Conservation (phyloP, 441 rosid genomes). For the Metrosideros polymorpha region DNA sequence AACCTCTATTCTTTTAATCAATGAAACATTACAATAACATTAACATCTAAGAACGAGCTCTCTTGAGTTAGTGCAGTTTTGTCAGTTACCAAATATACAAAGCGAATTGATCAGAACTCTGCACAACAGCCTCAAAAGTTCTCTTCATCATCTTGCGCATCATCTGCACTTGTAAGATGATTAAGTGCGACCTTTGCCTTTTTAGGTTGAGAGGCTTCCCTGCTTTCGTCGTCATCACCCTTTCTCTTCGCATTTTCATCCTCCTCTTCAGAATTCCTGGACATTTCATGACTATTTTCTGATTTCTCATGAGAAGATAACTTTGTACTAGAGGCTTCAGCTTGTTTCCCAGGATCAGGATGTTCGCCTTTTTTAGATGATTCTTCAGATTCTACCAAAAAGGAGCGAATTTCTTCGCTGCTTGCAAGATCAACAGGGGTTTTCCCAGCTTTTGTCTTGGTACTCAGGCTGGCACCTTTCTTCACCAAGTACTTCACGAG, state of each 20-base stretch:
- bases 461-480: slow-evolving; percentile 60
- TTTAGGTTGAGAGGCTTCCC: slow-evolving; percentile 34
- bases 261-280: slow-evolving; percentile 4
- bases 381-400: slow-evolving; percentile 46
- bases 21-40: not conserved
- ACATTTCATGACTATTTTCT: slow-evolving; percentile 18
- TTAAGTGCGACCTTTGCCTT: slow-evolving; percentile 49
- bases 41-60: not conserved
- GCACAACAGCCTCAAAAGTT: not conserved
- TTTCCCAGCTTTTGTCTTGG: slow-evolving; percentile 71
- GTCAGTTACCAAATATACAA: not conserved
- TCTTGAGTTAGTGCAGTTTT: not conserved
- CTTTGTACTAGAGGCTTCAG: slow-evolving; percentile 22
- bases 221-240: slow-evolving; percentile 20
- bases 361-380: slow-evolving; percentile 20
- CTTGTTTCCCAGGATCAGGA: slow-evolving; percentile 14
- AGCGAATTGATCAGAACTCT: not conserved
- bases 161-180: slow-evolving; percentile 62
- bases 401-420: slow-evolving; percentile 35
- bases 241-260: slow-evolving; percentile 35
- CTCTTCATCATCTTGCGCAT: slow-evolving; percentile 42
- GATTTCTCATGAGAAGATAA: slow-evolving; percentile 2
- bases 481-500: slow-evolving; percentile 60
- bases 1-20: not conserved
- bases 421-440: slow-evolving; percentile 67